These are phyloP conservation scores for Thozetella sp. DNA, from an alignment of 495 filamentous ascomycete genomes.

Conservation along the genomic window DNA sequence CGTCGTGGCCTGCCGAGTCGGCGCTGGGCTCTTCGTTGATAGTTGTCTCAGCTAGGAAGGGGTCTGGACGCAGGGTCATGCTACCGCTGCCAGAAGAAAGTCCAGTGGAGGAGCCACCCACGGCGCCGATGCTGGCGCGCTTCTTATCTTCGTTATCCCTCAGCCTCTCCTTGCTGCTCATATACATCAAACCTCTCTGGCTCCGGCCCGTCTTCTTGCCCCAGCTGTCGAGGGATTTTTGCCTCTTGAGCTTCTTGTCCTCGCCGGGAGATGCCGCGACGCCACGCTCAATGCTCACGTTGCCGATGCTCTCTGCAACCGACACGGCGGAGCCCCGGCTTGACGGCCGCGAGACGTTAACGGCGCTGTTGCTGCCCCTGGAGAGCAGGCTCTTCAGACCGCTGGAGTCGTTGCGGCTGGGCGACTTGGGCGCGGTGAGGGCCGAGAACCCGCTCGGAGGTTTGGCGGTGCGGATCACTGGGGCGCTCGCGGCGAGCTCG, in stretches of 20 bases:
- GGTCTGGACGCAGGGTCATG: constrained; percentile 37
- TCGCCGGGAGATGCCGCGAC: constrained; percentile 35
- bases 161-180: constrained; percentile 59
- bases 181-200: constrained; percentile 58
- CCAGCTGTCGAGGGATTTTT: constrained; percentile 54
- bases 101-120: constrained; percentile 33
- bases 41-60: constrained; percentile 49
- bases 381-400: constrained; percentile 45
- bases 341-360: constrained; percentile 44
- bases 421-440: constrained; percentile 66
- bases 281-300: constrained; percentile 57
- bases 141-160: constrained; percentile 56
- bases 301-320: constrained; percentile 59
- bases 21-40: constrained; percentile 51
- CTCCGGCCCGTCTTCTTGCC: constrained; percentile 50
- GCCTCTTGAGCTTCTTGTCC: constrained; percentile 32
- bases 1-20: constrained; percentile 15
- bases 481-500: constrained; percentile 71
- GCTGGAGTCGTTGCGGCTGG: constrained; percentile 41
- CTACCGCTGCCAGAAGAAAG: constrained; percentile 11
- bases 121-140: constrained; percentile 37
- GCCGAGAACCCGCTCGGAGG: constrained; percentile 72
- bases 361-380: constrained; percentile 34
- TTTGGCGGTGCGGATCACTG: constrained; percentile 84
- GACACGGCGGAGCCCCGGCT: constrained; percentile 52